phyloP scores from a whole-genome alignment of 805 yeast species.

The Metschnikowia kunwiensis region DNA sequence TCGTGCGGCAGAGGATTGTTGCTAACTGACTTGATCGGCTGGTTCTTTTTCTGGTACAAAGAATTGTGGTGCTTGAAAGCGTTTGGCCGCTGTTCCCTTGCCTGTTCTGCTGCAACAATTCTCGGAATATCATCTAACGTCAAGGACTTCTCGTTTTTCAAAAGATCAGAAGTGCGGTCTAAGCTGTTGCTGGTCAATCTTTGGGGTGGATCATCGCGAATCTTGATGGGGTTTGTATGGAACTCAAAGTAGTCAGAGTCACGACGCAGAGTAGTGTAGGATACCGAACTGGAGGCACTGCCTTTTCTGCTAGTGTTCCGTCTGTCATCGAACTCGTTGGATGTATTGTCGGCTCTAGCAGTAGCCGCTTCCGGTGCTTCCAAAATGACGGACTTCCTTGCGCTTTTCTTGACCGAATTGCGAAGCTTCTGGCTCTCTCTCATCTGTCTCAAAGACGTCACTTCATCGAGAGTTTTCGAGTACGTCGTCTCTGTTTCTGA shows the following conservation, averaged over 20 bases:
- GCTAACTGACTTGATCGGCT: constrained; percentile 23
- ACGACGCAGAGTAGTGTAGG: constrained; percentile 22
- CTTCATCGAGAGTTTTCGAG: constrained; percentile 68
- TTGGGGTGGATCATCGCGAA: constrained; percentile 37
- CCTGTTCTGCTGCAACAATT: constrained; percentile 95
- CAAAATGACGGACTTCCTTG: constrained; percentile 62
- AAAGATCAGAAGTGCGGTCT: constrained; percentile 64
- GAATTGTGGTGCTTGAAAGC: constrained; percentile 79
- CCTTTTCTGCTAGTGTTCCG: constrained; percentile 17
- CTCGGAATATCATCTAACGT: constrained; percentile 96
- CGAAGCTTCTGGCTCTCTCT: constrained; percentile 62
- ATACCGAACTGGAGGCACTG: constrained; percentile 27
- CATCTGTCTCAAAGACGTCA: constrained; percentile 69
- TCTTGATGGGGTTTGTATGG: constrained; percentile 26
- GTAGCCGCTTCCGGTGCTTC: constrained; percentile 57
- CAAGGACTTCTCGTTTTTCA: constrained; percentile 77
- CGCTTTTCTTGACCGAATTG: constrained; percentile 54
- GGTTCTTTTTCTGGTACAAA: constrained; percentile 33
- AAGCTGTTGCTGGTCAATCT: constrained; percentile 35
- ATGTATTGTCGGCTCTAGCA: constrained; percentile 28
- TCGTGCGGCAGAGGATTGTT: constrained; percentile 11
- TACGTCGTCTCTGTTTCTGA: constrained; percentile 47
- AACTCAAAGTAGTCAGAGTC: constrained; percentile 29
- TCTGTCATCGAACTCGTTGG: constrained; percentile 20
- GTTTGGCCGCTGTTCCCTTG: constrained; percentile 87